Percentiles rank a stretch among this genome's conserved stretches.
phyloP scores from a whole-genome alignment of 2,329 filamentous ascomycete species.

The Colletotrichum scovillei region DNA sequence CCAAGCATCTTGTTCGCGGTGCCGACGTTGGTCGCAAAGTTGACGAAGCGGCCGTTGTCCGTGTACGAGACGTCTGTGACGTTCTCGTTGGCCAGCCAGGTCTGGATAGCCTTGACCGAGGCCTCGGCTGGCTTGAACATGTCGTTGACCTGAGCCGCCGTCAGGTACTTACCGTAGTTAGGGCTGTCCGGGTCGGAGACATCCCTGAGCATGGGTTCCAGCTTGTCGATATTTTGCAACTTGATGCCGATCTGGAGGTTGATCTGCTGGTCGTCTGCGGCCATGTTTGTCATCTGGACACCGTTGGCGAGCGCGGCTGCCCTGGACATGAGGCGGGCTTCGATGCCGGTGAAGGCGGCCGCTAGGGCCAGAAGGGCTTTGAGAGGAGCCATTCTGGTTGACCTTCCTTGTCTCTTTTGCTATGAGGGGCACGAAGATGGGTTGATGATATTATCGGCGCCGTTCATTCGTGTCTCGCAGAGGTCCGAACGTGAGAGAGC shows the following conservation, averaged over 20 bases:
- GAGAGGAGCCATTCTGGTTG: conserved; percentile 23
- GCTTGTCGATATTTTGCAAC: conserved; percentile 40
- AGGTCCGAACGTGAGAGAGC: neutral
- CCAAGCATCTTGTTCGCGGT: conserved; percentile 52
- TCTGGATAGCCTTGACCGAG: conserved; percentile 37
- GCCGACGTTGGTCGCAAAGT: conserved; percentile 48
- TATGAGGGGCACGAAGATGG: neutral
- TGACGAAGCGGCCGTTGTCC: conserved; percentile 41
- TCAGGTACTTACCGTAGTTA: conserved; percentile 42
- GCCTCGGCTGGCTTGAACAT: conserved; percentile 39
- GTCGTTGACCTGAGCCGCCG: conserved; percentile 38
- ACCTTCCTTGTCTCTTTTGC: neutral
- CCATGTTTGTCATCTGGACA: conserved; percentile 33
- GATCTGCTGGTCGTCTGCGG: conserved; percentile 34
- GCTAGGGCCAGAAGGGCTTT: conserved; percentile 29
- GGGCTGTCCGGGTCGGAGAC: conserved; percentile 41
- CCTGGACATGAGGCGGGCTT: conserved; percentile 36
- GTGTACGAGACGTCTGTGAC: conserved; percentile 34
- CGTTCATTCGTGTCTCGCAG: conserved; percentile 10
- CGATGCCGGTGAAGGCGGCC: conserved; percentile 16
- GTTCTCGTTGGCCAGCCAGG: conserved; percentile 38
- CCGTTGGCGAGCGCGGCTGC: conserved; percentile 29
- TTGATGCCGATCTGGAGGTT: conserved; percentile 38
- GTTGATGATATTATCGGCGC: neutral
- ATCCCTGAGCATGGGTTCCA: conserved; percentile 40